Conservation (phyloP, 768 basidiomycete genomes). For the Rhodotorula paludigena region DNA sequence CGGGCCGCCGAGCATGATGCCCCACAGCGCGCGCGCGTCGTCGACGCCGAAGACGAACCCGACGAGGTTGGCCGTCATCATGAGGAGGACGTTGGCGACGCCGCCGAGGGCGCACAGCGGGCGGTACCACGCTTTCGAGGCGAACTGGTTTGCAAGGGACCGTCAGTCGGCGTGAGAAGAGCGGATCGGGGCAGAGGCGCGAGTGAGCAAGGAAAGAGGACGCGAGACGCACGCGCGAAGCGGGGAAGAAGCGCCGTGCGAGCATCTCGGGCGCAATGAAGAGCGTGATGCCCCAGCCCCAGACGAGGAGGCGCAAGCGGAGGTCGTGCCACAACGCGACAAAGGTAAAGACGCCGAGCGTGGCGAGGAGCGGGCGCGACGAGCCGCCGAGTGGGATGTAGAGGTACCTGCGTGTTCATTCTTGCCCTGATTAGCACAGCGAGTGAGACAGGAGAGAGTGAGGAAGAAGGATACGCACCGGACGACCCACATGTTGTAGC, state of each 20-base stretch:
- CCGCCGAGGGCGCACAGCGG: slow-evolving; percentile 78
- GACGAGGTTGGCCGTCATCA: slow-evolving; percentile 88
- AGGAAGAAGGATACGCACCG: slow-evolving; percentile 53
- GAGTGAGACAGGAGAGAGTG: not conserved
- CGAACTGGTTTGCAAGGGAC: slow-evolving; percentile 56
- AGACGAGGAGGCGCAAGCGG: slow-evolving; percentile 75
- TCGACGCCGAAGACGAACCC: slow-evolving; percentile 90
- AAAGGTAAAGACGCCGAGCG: slow-evolving; percentile 80
- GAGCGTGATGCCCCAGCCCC: slow-evolving; percentile 92
- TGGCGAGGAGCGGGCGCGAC: slow-evolving; percentile 58
- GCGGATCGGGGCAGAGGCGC: not conserved
- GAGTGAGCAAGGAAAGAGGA: not conserved
- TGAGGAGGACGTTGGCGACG: slow-evolving; percentile 74
- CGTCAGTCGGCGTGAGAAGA: not conserved
- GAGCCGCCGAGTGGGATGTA: slow-evolving; percentile 86
- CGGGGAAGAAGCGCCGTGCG: slow-evolving; percentile 60
- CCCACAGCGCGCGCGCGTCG: slow-evolving; percentile 64
- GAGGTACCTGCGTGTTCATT: slow-evolving; percentile 62
- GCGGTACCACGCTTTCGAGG: slow-evolving; percentile 68
- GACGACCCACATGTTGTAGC: slow-evolving; percentile 91
- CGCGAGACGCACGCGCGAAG: slow-evolving; percentile 55
- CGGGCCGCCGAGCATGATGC: slow-evolving; percentile 60
- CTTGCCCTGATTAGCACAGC: too few relatives aligned
- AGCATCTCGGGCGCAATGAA: slow-evolving; percentile 83
- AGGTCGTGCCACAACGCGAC: slow-evolving; percentile 98